phyloP scores from a whole-genome alignment of 2,329 filamentous ascomycete species.

The Trichoderma guizhouense region DNA sequence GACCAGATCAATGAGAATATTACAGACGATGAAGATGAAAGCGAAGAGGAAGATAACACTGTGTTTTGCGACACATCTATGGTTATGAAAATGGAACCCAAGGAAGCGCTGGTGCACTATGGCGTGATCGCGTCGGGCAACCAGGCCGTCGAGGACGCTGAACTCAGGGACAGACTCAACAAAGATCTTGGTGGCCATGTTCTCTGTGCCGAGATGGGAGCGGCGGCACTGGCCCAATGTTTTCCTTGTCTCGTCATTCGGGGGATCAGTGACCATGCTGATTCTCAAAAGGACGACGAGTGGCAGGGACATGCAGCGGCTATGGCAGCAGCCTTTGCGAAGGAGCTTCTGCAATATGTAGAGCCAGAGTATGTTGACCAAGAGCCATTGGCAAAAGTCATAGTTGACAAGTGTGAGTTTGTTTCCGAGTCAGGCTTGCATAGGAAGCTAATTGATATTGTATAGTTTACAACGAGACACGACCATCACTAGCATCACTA shows the following conservation, averaged over 20 bases:
- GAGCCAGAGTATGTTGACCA: not conserved
- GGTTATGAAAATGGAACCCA: too few relatives aligned
- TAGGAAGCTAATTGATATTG: not conserved
- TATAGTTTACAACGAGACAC: not conserved
- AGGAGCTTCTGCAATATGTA: not conserved
- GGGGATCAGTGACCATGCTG: not conserved
- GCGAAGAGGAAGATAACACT: too few relatives aligned
- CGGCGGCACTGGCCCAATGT: not conserved
- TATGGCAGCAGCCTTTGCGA: not conserved
- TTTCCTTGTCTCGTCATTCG: not conserved
- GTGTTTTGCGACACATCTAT: too few relatives aligned
- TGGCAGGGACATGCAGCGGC: not conserved
- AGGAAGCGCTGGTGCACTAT: not conserved
- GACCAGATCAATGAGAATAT: too few relatives aligned
- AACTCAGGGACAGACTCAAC: not conserved
- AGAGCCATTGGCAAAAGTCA: not conserved
- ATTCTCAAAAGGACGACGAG: not conserved
- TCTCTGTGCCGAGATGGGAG: not conserved
- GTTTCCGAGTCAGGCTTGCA: not conserved
- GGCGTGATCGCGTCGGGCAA: not conserved
- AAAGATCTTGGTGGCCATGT: not conserved
- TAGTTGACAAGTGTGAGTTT: not conserved
- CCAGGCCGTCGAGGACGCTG: not conserved
- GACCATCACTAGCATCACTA: too few relatives aligned
- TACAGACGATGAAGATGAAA: too few relatives aligned